Conservation (phyloP, 441 rosid genomes). For the Populus hybrid region DNA sequence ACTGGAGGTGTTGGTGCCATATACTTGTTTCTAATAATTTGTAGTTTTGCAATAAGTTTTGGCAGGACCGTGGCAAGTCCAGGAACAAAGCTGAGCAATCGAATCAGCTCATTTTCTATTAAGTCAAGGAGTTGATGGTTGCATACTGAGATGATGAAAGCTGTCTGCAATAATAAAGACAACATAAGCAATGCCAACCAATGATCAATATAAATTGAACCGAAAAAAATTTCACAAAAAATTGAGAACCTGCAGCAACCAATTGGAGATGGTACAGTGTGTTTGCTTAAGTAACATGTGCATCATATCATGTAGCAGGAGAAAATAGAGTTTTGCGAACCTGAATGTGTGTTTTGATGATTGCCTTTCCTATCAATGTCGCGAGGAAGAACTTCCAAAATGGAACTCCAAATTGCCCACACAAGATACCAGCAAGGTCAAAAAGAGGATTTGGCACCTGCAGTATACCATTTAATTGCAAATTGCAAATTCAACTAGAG, state of each 20-base stretch:
- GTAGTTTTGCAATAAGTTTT: constrained; percentile 51
- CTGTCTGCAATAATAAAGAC: constrained; percentile 57
- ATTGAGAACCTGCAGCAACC: not conserved
- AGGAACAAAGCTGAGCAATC: constrained; percentile 75
- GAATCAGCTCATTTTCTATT: constrained; percentile 83
- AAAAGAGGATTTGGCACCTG: constrained; percentile 97
- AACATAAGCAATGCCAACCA: not conserved
- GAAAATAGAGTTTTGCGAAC: constrained; percentile 31
- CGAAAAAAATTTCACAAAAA: not conserved
- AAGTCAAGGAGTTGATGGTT: constrained; percentile 89
- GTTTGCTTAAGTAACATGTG: too few species aligned
- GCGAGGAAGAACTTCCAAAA: constrained; percentile 89
- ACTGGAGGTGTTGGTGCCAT: constrained; percentile 48
- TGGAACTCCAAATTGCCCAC: constrained; percentile 88
- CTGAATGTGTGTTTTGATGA: constrained; percentile 93
- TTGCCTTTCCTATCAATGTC: constrained; percentile 85
- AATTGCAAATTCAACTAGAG: not conserved
- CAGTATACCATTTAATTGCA: constrained; percentile 1
- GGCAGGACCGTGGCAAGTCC: constrained; percentile 67
- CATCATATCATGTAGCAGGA: not conserved
- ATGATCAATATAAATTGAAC: not conserved
- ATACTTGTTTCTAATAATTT: constrained; percentile 56
- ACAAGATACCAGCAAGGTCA: constrained; percentile 98
- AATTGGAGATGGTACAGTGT: too few species aligned
- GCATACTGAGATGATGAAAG: constrained; percentile 79